phyloP scores from a whole-genome alignment of 805 yeast genomes.

The Starmerella riodocensis region DNA sequence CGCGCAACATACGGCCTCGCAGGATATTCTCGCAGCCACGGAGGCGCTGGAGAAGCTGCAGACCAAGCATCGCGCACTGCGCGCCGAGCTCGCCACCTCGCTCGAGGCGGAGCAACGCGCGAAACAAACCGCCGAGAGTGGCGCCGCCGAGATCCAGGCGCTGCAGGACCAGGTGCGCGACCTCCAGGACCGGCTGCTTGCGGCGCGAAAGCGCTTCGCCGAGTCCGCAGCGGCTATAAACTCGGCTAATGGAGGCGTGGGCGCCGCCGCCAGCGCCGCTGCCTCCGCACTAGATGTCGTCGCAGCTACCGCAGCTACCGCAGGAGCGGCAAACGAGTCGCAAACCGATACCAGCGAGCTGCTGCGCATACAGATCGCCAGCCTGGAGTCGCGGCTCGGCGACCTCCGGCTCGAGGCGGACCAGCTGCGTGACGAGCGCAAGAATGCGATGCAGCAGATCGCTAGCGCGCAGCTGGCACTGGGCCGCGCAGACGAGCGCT shows the following conservation, averaged over 20 bases:
- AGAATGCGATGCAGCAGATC: neutral
- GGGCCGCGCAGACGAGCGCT: slow-evolving; percentile 6
- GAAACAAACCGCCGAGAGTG: neutral
- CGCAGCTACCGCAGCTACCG: too few relatives aligned
- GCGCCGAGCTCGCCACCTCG: slow-evolving; percentile 1
- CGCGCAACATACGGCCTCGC: slow-evolving; percentile 22
- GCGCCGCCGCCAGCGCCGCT: neutral
- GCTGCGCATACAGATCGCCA: slow-evolving; percentile 19
- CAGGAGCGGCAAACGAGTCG: too few relatives aligned
- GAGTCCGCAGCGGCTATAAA: slow-evolving; percentile 1
- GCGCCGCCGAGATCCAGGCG: neutral
- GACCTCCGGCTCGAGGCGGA: slow-evolving; percentile 26
- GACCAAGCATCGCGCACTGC: slow-evolving; percentile 11
- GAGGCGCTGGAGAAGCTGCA: slow-evolving; percentile 25
- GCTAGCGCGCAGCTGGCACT: slow-evolving; percentile 1
- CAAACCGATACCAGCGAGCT: slow-evolving; percentile 1
- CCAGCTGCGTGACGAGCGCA: slow-evolving; percentile 21
- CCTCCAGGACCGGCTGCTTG: neutral
- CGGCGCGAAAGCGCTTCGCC: neutral
- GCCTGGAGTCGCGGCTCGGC: slow-evolving; percentile 22
- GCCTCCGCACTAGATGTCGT: neutral
- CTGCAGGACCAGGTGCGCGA: neutral
- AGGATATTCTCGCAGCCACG: slow-evolving; percentile 28
- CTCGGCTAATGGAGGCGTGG: slow-evolving; percentile 3
- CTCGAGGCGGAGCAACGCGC: neutral